Base-by-base conservation (phyloP, 441 rosid species). In the Erysimum pusillum region DNA sequence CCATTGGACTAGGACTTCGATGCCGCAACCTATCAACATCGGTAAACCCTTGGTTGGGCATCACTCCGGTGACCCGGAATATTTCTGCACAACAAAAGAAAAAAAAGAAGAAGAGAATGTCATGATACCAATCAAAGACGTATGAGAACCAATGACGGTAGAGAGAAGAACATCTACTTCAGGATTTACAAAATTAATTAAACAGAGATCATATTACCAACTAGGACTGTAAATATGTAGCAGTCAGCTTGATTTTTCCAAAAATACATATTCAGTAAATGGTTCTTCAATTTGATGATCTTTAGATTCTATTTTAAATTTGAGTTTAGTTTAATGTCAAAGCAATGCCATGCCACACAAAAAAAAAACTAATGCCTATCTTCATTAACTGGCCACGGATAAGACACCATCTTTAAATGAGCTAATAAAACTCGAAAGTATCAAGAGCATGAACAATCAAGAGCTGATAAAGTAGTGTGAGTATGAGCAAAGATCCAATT, bases 1-100 rank as follows among this genome's bases (percentile, higher is more conserved):
- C 93, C 97, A 95, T 91, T 63, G 99, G 98, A 85, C 97, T 91
- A 22, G 99, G 97, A 82, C 97, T 93, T 84, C 99, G 88, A 76
- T 90, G 94, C 71, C 97, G 76, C 80, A 93, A 69, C 79, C 97
- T 78, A 81, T 95, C 98, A 62, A 90, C 83, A 79, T 95, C 98
- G 9, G 86, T 85, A 78, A 88, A 89, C 6, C 94, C 95, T 83
- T 91, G 98, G 87, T 86, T 92, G 53, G 97, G 84, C 91, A 88
- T 84, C 97, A 91, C 85, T 67, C 97, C 91, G 8, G 92, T 87
- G 20, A 93, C 94, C 63, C 96, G 87, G 61, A 85, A 85, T 61
- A 95, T 91, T 80, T 95, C 98, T 95, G 85, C 83, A 79, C 36
- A 73, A 13, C 12, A 22, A 22, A 49, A 59, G 6, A 17, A 61